Evolutionary conservation across 768 basidiomycete species (phyloP), one percentile per base, ranked within the genome.

Genomic region (Sarcomyxa edulis): DNA sequence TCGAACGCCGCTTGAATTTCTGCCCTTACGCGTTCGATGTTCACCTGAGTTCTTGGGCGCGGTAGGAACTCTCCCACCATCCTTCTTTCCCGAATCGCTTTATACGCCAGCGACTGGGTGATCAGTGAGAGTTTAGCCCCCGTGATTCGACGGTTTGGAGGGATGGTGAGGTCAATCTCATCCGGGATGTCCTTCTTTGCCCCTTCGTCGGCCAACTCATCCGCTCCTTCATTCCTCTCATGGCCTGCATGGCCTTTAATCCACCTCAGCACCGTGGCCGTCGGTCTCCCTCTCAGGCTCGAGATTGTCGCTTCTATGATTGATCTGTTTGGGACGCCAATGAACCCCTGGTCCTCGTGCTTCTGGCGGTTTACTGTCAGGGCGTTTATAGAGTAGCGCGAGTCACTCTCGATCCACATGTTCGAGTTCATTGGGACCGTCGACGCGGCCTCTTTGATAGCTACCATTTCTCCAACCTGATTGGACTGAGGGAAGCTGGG

Each of bases 261-360:
- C 54, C 55, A 54, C 21, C 31, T 32, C 6, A 61, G 32, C 9
- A 28, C 8, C 1, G 51, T 58, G 3, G 10, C 11, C 3, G 46
- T 50, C 8, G 35, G 31, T 18, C 49, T 25, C 11, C 26, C 15
- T 28, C 51, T 22, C 8, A 60, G 41, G 0, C 34, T 32, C 3
- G 43, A 43, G 0, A 43, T 34, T 1, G 47, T 33, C 0, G 42
- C 40, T 12, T 32, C 6, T 20, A 49, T 43, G 1, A 57, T 8
- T 0, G 40, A 7, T 0, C 8, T 32, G 27, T 65, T 62, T 2
- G 24, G 12, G 0, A 48, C 32, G 0, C 27, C 34, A 0, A 55
- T 50, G 49, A 46, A 67, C 0, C 62, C 60, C 0, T 10, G 8
- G 26, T 64, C 49, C 27, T 65, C 59, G 46, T 52, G 49, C 1